Percentiles rank a stretch among this genome's conserved stretches.
Evolutionary conservation across 2,329 filamentous ascomycete genomes (phyloP).

Genomic region (Epichloe gansuensis): DNA sequence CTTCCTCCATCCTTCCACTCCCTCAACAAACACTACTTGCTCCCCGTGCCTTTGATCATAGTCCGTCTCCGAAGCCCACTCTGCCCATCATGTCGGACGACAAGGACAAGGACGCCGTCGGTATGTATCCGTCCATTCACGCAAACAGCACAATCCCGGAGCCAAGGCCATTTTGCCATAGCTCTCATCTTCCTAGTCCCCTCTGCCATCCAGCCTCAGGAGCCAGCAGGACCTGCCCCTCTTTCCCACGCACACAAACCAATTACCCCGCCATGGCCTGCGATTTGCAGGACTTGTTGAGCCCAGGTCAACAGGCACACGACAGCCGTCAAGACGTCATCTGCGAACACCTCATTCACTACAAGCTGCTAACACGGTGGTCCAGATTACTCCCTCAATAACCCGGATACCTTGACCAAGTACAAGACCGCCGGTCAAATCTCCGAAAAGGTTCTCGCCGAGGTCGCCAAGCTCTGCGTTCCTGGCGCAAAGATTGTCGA

Average conservation of each 20-base stretch:
- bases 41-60: neutral
- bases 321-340: neutral
- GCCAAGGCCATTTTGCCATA: neutral
- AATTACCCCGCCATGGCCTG: slow-evolving; percentile 9
- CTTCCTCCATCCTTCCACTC: slow-evolving; percentile 3
- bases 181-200: neutral
- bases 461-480: slow-evolving; percentile 61
- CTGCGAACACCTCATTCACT: neutral
- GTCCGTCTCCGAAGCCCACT: neutral
- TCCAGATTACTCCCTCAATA: slow-evolving; percentile 76
- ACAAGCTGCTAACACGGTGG: neutral
- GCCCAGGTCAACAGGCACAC: slow-evolving; percentile 1
- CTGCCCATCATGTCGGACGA: slow-evolving; percentile 31
- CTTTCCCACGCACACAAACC: slow-evolving; percentile 9
- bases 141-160: neutral
- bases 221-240: slow-evolving; percentile 12
- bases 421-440: slow-evolving; percentile 96
- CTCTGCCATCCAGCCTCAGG: neutral
- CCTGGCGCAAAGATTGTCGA: slow-evolving; percentile 87
- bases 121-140: slow-evolving; percentile 19
- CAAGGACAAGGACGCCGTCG: slow-evolving; percentile 34
- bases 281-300: neutral
- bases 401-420: slow-evolving; percentile 93
- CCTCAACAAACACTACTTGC: neutral
- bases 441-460: slow-evolving; percentile 87